phyloP scores from a whole-genome alignment of 2,329 filamentous ascomycete genomes.

The Pestalotiopsis sp. region DNA sequence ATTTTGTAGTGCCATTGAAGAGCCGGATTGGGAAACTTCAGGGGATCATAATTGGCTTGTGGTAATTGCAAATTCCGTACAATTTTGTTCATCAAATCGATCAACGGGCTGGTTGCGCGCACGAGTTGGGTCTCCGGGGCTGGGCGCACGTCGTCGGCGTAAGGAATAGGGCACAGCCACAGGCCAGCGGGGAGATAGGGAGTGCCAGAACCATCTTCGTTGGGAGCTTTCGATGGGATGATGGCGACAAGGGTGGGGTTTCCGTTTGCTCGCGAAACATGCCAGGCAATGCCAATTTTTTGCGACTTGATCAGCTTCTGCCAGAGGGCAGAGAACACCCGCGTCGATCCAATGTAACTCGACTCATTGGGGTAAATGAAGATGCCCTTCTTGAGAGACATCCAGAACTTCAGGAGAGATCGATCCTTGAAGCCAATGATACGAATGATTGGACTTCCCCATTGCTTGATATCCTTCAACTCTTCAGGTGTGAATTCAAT shows the following conservation, averaged over 20 bases:
- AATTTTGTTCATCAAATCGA: conserved; percentile 80
- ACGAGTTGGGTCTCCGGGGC: conserved; percentile 59
- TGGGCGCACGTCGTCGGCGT: conserved; percentile 83
- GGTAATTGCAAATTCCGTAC: conserved; percentile 88
- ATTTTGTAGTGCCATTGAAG: conserved; percentile 98
- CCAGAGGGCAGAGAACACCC: conserved; percentile 89
- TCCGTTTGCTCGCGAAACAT: conserved; percentile 79
- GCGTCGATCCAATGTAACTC: conserved; percentile 85
- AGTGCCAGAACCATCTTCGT: conserved; percentile 65
- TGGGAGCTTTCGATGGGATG: conserved; percentile 70
- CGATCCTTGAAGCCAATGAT: conserved; percentile 94
- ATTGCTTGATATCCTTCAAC: conserved; percentile 74
- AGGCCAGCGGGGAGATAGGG: conserved; percentile 80
- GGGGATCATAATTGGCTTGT: conserved; percentile 80
- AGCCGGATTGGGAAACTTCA: conserved; percentile 86
- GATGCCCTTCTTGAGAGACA: conserved; percentile 80
- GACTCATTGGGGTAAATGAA: conserved; percentile 96
- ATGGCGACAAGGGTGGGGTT: conserved; percentile 80
- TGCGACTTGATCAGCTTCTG: conserved; percentile 79
- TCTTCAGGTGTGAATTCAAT: conserved; percentile 87
- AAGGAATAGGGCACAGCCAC: conserved; percentile 88
- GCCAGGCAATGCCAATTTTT: conserved; percentile 89
- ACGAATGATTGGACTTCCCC: conserved; percentile 80
- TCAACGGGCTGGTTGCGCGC: conserved; percentile 69
- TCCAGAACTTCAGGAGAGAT: conserved; percentile 76